Evolutionary conservation across 495 filamentous ascomycete genomes (phyloP).

Genomic region (Cercophora sp.): DNA sequence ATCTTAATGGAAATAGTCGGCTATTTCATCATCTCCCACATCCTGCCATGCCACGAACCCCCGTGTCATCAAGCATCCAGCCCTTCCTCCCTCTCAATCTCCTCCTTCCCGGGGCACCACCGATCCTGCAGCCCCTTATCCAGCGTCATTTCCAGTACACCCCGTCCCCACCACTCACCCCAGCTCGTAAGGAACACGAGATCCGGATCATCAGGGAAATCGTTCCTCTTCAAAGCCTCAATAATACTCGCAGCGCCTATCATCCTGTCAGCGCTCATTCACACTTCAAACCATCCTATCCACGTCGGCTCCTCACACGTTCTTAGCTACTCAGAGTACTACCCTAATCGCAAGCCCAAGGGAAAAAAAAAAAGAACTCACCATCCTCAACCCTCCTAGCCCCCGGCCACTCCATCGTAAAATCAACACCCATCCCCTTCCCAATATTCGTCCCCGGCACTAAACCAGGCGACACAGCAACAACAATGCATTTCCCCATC

Average conservation of each 20-base stretch:
- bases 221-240: conserved; percentile 37
- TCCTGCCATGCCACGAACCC: no score
- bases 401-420: conserved; percentile 24
- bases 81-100: conserved; percentile 36
- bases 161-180: conserved; percentile 47
- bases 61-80: not conserved
- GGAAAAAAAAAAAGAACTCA: no score
- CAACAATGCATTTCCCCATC: conserved; percentile 29
- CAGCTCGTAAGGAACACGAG: conserved; percentile 45
- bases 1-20: no score
- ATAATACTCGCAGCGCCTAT: conserved; percentile 38
- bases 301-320: not conserved
- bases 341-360: no score
- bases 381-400: conserved; percentile 38
- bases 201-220: conserved; percentile 43
- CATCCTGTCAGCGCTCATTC: not conserved
- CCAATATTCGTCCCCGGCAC: conserved; percentile 36
- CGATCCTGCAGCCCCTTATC: conserved; percentile 42
- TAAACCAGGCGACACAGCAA: conserved; percentile 44
- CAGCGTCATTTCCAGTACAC: conserved; percentile 31
- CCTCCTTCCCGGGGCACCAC: conserved; percentile 40
- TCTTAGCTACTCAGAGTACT: no score
- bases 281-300: not conserved
- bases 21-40: no score
- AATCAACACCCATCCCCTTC: conserved; percentile 14